These are phyloP conservation scores for Harringtonia lauricola DNA, from an alignment of 2,329 filamentous ascomycete species.

Conservation along the genomic window DNA sequence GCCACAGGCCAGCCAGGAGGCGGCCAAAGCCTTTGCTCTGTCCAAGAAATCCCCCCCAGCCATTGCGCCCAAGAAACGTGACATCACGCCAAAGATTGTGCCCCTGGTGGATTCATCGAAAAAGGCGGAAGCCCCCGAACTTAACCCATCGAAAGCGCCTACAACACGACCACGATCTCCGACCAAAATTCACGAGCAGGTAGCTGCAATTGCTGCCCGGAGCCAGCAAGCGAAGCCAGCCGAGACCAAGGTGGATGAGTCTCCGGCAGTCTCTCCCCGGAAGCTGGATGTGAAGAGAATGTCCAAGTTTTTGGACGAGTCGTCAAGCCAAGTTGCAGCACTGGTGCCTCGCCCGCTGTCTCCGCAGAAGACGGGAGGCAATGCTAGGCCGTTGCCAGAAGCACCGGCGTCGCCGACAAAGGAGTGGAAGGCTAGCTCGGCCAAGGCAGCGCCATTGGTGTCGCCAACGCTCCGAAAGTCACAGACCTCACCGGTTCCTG, in stretches of 20 bases:
- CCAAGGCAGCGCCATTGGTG: not conserved
- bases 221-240: constrained; percentile 15
- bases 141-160: not conserved
- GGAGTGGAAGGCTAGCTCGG: not conserved
- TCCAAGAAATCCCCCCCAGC: constrained; percentile 2
- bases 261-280: constrained; percentile 40
- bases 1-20: not conserved
- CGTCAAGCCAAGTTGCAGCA: constrained; percentile 16
- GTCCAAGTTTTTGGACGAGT: constrained; percentile 44
- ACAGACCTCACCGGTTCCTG: too few species aligned
- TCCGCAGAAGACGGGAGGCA: constrained; percentile 18
- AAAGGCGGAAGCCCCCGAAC: constrained; percentile 1
- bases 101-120: constrained; percentile 17
- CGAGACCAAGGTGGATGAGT: constrained; percentile 22
- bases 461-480: too few species aligned
- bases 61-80: constrained; percentile 9
- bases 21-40: not conserved
- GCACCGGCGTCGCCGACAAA: constrained; percentile 1
- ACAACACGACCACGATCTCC: constrained; percentile 14
- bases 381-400: constrained; percentile 3
- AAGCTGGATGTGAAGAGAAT: constrained; percentile 49
- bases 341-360: constrained; percentile 18
- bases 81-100: constrained; percentile 11
- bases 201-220: constrained; percentile 17
- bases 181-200: constrained; percentile 21